Percentiles rank a stretch among this genome's conserved stretches.
Conservation (phyloP, 2,329 filamentous ascomycete genomes). For the Magnaporthiopsis rhizophila region DNA sequence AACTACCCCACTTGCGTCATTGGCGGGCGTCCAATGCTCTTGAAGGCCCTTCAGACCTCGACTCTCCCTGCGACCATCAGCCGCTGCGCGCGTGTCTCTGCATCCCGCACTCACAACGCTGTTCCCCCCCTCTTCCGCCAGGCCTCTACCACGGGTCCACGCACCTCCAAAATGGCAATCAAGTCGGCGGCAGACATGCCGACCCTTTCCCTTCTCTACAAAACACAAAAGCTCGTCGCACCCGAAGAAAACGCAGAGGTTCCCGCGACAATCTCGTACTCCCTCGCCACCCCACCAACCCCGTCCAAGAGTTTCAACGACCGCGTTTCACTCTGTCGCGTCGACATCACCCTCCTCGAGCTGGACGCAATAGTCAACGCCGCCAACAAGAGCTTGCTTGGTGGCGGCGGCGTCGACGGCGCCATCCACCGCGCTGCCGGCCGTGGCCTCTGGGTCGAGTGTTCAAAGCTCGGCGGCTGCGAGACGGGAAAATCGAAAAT, state of each 20-base stretch:
- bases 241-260: background rate
- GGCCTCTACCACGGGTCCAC: background rate
- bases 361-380: constrained; percentile 89
- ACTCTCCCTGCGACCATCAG: constrained; percentile 6
- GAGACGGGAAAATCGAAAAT: constrained; percentile 73
- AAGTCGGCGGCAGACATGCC: constrained; percentile 48
- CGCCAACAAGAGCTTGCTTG: constrained; percentile 69
- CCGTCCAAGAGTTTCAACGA: constrained; percentile 55
- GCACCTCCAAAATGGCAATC: constrained; percentile 25
- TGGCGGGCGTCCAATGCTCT: background rate
- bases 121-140: background rate
- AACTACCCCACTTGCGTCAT: background rate
- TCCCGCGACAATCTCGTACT: constrained; percentile 12
- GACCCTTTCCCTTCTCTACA: constrained; percentile 59
- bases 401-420: constrained; percentile 85
- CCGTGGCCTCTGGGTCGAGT: constrained; percentile 58
- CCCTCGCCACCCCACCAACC: constrained; percentile 15
- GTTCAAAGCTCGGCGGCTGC: constrained; percentile 63
- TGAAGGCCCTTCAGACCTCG: background rate
- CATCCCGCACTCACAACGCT: background rate
- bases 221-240: constrained; percentile 37
- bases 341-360: constrained; percentile 73
- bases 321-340: constrained; percentile 60
- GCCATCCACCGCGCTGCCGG: constrained; percentile 85
- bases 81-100: background rate